phyloP scores from a whole-genome alignment of 257 asterid species.

The Paulownia fortunei region DNA sequence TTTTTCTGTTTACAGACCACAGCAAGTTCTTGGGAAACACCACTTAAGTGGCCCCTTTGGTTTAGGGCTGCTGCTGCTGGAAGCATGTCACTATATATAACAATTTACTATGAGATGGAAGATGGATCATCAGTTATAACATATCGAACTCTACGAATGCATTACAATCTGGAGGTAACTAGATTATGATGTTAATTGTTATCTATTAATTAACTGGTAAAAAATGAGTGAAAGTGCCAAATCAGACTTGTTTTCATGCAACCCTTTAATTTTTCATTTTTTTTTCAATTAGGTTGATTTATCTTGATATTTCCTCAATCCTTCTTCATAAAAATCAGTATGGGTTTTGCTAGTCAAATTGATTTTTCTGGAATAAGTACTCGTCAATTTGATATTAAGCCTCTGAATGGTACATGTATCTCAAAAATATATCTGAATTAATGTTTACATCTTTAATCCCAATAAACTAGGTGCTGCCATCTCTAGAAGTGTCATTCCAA shows the following conservation, averaged over 20 bases:
- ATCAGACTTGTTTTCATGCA: constrained; percentile 4
- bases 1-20: constrained; percentile 53
- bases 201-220: background rate
- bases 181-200: constrained; percentile 21
- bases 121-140: constrained; percentile 66
- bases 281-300: constrained; percentile 13
- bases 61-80: constrained; percentile 95
- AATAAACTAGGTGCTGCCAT: constrained; percentile 75
- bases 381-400: constrained; percentile 11
- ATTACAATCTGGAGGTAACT: constrained; percentile 74
- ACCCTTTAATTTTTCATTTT: background rate
- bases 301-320: constrained; percentile 13
- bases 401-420: constrained; percentile 26
- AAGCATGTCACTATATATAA: constrained; percentile 62
- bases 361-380: constrained; percentile 16
- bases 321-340: background rate
- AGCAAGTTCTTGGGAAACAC: constrained; percentile 56
- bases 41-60: constrained; percentile 89
- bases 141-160: constrained; percentile 90
- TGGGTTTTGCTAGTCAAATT: constrained; percentile 10
- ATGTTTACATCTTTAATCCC: constrained; percentile 16
- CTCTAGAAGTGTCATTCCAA: constrained; percentile 80
- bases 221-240: constrained; percentile 6
- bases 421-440: background rate
- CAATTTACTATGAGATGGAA: constrained; percentile 84